Percentiles rank a stretch among this genome's conserved stretches.
Evolutionary conservation across 495 filamentous ascomycete species (phyloP).

Genomic region (Thermothielavioides terrestris): DNA sequence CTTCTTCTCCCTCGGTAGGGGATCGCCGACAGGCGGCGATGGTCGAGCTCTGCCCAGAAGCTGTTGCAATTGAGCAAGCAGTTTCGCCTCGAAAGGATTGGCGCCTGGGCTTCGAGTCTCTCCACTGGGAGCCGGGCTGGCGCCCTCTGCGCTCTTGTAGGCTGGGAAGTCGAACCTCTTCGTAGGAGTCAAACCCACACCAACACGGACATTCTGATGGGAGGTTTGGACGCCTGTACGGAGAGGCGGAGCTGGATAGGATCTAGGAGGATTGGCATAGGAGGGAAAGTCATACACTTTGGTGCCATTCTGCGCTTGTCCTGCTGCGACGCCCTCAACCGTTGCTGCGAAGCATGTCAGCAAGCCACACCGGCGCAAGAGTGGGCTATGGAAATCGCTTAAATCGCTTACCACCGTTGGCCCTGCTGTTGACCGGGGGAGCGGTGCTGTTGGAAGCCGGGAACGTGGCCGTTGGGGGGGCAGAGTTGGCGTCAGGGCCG

Average conservation of each 20-base stretch:
- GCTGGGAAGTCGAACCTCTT: not conserved
- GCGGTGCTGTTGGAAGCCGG: constrained; percentile 7
- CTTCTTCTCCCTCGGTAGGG: constrained; percentile 6
- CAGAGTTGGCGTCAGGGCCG: constrained; percentile 6
- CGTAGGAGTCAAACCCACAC: not conserved
- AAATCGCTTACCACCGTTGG: too few species aligned
- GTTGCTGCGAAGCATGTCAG: constrained; percentile 14
- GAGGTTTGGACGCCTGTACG: not conserved
- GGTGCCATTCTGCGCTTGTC: constrained; percentile 10
- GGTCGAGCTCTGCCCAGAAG: constrained; percentile 11
- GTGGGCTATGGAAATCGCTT: not conserved
- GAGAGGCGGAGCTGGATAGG: not conserved
- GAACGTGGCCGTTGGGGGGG: constrained; percentile 11
- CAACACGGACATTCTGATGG: constrained; percentile 7
- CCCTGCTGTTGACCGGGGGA: constrained; percentile 15
- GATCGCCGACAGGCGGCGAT: not conserved
- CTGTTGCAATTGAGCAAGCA: constrained; percentile 19
- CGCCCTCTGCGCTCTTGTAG: constrained; percentile 1
- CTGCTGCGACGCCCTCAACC: constrained; percentile 10
- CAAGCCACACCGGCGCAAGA: not conserved
- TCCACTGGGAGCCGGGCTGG: constrained; percentile 22
- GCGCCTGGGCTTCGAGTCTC: constrained; percentile 6
- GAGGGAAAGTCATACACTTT: constrained; percentile 25
- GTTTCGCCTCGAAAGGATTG: constrained; percentile 19
- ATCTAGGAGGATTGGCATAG: not conserved